Evolutionary conservation across 2,329 filamentous ascomycete genomes (phyloP), one percentile per base, ranked within the genome.

Genomic region (Colletotrichum salicis): DNA sequence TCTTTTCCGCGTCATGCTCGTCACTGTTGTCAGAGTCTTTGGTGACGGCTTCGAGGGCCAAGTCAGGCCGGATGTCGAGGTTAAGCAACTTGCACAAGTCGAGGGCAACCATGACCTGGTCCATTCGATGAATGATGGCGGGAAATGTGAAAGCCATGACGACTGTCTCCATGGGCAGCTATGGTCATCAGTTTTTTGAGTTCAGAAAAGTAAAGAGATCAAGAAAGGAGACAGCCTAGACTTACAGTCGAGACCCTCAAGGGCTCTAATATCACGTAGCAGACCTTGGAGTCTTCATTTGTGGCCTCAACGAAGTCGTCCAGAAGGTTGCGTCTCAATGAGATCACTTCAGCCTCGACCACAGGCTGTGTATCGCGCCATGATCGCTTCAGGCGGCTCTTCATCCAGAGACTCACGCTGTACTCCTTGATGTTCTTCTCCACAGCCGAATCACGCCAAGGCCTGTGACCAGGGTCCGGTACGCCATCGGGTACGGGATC

Each of bases 11-110:
- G 0, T 85, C 86, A 72, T 94, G 89, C 48, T 97, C 94, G 8
- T 93, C 92, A 0, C 91, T 91, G 74, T 95, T 95, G 75, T 97
- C 93, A 0, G 93, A 95, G 77, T 98, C 94, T 78, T 99, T 98
- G 0, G 96, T 99, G 68, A 98, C 85, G 0, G 96, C 95, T 78
- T 98, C 95, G 0, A 99, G 85, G 0, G 95, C 95, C 33, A 97
- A 84, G 1, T 88, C 86, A 0, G 93, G 88, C 0, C 86, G 84
- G 15, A 97, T 87, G 0, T 86, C 77, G 1, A 98, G 84, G 3
- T 87, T 87, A 0, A 98, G 82, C 22, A 89, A 80, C 1, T 86
- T 80, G 74, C 92, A 94, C 0, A 91, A 93, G 74, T 99, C 96
- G 0, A 93, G 80, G 0, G 92, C 90, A 73, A 98, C 93, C 4